A percentile compares a stretch with the other conserved stretches of the same genome.
These are phyloP conservation scores for Bigelowiella natans DNA, from an alignment of 78 protist species.

Conservation along the genomic window DNA sequence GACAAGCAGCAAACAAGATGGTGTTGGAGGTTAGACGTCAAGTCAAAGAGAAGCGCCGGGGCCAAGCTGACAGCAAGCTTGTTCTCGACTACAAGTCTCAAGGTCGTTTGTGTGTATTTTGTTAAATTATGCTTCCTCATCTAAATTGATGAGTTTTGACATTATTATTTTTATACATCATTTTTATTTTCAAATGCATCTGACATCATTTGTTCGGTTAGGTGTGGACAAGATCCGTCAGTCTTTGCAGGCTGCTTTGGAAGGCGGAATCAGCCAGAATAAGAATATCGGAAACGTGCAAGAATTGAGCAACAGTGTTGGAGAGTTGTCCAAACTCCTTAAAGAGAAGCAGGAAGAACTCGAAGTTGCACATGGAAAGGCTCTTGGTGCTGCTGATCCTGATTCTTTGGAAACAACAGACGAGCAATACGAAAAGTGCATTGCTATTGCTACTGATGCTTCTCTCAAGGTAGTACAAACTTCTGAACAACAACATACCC, in stretches of 20 bases:
- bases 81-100: too few relatives aligned
- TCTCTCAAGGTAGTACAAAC: slow-evolving; percentile 21
- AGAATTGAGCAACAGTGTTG: background rate
- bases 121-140: too few relatives aligned
- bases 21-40: slow-evolving; percentile 50
- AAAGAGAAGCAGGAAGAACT: background rate
- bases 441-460: slow-evolving; percentile 38
- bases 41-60: too few relatives aligned
- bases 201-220: too few relatives aligned
- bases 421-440: slow-evolving; percentile 34
- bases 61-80: too few relatives aligned
- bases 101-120: too few relatives aligned
- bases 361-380: background rate
- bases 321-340: background rate
- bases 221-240: too few relatives aligned
- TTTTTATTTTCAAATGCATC: too few relatives aligned
- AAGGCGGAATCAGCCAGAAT: too few relatives aligned
- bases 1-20: slow-evolving; percentile 52
- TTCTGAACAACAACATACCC: background rate
- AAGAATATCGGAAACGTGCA: background rate
- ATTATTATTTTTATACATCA: too few relatives aligned
- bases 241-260: too few relatives aligned
- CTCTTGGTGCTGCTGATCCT: slow-evolving; percentile 13
- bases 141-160: too few relatives aligned
- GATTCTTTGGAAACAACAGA: slow-evolving; percentile 23